Evolutionary conservation across 805 yeast genomes (phyloP), one percentile per base, ranked within the genome.

Genomic region (Monosporozyma unispora): DNA sequence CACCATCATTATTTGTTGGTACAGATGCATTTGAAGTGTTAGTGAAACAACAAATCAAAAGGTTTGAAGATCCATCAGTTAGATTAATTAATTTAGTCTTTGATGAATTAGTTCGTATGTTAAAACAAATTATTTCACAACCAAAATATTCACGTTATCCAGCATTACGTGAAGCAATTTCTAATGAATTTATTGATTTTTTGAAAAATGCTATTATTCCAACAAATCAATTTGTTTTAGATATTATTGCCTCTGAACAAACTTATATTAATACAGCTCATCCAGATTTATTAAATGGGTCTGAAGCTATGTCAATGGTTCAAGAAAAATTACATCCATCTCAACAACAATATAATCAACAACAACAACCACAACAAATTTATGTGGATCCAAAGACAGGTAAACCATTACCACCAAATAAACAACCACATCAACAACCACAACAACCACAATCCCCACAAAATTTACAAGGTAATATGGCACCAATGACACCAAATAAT

Each of bases 251-350:
- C 51, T 74, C 96, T 52, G 99, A 93, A 70, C 91, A 90, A 62
- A 84, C 96, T 3, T 93, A 93, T 68, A 89, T 93, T 58, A 93
- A 93, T 70, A 93, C 99, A 4, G 98, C 96, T 2, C 99, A 93
- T 64, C 97, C 98, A 3, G 98, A 93, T 66, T 79, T 93, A 62
- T 76, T 93, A 59, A 90, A 87, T 66, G 99, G 99, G 44, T 84
- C 95, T 31, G 90, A 85, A 62, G 98, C 98, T 5, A 84, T 91
- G 93, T 81, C 86, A 4, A 82, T 88, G 67, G 96, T 93, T 31
- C 73, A 87, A 65, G 97, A 93, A 57, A 87, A 81, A 66, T 71
- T 88, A 69, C 93, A 71, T 53, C 74, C 76, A 52, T 71, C 74
- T 48, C 83, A 82, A 54, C 88, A 87, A 53, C 42, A 39, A 39